Evolutionary conservation across 176 grass and related monocot genomes (phyloP).

Genomic region (Oryza nivara): DNA sequence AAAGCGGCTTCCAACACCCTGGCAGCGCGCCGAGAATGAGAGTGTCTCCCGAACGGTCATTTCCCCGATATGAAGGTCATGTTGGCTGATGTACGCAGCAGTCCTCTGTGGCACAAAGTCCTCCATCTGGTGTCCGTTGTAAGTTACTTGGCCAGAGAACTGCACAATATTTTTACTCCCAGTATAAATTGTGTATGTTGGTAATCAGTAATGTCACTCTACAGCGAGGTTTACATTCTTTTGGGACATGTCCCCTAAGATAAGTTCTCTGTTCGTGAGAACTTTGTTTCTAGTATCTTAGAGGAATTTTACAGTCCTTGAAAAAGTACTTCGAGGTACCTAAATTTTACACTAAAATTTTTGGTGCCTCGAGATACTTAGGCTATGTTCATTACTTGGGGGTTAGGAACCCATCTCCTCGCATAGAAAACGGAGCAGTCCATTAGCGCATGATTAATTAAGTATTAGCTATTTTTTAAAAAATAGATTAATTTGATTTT

Average conservation of each 20-base stretch:
- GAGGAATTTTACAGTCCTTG: too few relatives aligned
- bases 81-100: conserved; percentile 92
- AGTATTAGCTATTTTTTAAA: too few relatives aligned
- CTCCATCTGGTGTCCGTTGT: conserved; percentile 85
- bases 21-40: conserved; percentile 85
- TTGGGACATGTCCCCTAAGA: not conserved
- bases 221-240: not conserved
- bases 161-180: conserved; percentile 28
- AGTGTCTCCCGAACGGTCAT: conserved; percentile 96
- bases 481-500: too few relatives aligned
- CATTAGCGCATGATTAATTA: too few relatives aligned
- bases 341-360: too few relatives aligned
- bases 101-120: conserved; percentile 96
- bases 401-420: too few relatives aligned
- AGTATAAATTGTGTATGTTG: not conserved
- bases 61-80: conserved; percentile 91
- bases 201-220: not conserved
- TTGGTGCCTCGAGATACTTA: too few relatives aligned
- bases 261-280: not conserved
- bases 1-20: conserved; percentile 80
- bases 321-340: too few relatives aligned
- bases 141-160: conserved; percentile 70
- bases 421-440: too few relatives aligned
- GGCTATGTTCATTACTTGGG: too few relatives aligned
- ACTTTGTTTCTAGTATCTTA: not conserved